These are phyloP conservation scores for Neonectria ditissima DNA, from an alignment of 2,329 filamentous ascomycete genomes.

Conservation along the genomic window DNA sequence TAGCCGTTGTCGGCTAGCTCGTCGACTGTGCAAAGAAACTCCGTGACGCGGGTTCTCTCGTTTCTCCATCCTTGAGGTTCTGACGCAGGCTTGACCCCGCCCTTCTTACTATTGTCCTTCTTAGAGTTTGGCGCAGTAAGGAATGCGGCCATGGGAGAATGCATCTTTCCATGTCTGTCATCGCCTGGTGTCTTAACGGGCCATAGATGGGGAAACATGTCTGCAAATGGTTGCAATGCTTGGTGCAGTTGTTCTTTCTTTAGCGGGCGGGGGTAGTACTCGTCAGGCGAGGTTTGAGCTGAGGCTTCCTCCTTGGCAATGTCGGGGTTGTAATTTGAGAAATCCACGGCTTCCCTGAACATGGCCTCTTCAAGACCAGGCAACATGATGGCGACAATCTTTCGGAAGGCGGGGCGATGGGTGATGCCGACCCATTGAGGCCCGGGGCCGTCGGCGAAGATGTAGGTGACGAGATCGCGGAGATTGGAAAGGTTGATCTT, in stretches of 20 bases:
- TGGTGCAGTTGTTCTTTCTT: slow-evolving; percentile 63
- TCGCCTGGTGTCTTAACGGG: slow-evolving; percentile 90
- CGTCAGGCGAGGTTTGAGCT: slow-evolving; percentile 63
- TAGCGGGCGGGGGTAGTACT: slow-evolving; percentile 69
- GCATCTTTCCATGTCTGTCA: slow-evolving; percentile 80
- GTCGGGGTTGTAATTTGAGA: slow-evolving; percentile 58
- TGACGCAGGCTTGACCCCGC: slow-evolving; percentile 68
- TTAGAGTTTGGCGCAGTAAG: slow-evolving; percentile 80
- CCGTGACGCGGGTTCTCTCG: slow-evolving; percentile 83
- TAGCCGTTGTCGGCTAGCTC: slow-evolving; percentile 89
- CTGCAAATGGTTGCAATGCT: slow-evolving; percentile 74
- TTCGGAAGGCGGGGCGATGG: slow-evolving; percentile 74
- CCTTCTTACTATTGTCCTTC: slow-evolving; percentile 69
- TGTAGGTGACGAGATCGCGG: slow-evolving; percentile 73
- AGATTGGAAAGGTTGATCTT: slow-evolving; percentile 73
- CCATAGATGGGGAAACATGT: slow-evolving; percentile 91
- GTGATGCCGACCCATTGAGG: slow-evolving; percentile 75
- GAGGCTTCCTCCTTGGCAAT: slow-evolving; percentile 47
- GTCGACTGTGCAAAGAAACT: slow-evolving; percentile 77
- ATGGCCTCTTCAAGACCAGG: slow-evolving; percentile 91
- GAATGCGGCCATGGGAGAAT: slow-evolving; percentile 89
- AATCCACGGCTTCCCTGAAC: slow-evolving; percentile 75
- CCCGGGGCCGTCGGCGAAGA: slow-evolving; percentile 73
- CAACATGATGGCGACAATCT: slow-evolving; percentile 91
- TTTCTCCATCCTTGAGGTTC: slow-evolving; percentile 77